Conservation (phyloP, 768 basidiomycete species). For the Lentinula guzmanii region DNA sequence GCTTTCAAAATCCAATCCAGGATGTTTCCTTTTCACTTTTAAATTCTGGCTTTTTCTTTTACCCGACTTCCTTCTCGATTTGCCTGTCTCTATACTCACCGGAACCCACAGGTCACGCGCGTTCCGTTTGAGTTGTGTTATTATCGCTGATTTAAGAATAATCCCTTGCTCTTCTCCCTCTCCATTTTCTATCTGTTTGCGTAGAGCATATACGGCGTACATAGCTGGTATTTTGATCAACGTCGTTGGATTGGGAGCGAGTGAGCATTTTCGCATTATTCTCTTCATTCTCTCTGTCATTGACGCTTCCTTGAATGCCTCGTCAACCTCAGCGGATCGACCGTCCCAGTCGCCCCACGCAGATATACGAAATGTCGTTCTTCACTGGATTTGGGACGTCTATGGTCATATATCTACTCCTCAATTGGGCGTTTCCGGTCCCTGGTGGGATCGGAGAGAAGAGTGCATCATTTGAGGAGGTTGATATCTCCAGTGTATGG, state of each 20-base stretch:
- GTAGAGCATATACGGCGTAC: conserved; percentile 61
- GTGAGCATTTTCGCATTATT: conserved; percentile 27
- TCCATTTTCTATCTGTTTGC: neutral
- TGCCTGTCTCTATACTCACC: neutral
- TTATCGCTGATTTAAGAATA: no score
- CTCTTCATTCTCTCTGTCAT: neutral
- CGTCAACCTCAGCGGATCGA: conserved; percentile 36
- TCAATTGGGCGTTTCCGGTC: conserved; percentile 59
- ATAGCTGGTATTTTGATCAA: conserved; percentile 76
- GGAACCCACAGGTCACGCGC: no score
- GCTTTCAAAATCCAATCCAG: conserved; percentile 3
- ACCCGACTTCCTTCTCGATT: neutral
- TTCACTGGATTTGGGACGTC: conserved; percentile 77
- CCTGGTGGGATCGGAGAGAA: conserved; percentile 19
- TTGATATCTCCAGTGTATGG: conserved; percentile 33
- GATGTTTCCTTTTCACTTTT: no score
- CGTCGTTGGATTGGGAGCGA: conserved; percentile 76
- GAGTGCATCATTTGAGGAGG: conserved; percentile 44
- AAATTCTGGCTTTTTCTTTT: no score
- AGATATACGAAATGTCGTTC: conserved; percentile 73
- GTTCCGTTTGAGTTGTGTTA: no score
- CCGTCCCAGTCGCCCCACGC: conserved; percentile 62
- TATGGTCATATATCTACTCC: conserved; percentile 51
- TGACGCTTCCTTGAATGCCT: neutral
- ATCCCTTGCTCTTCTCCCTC: no score